These are phyloP conservation scores for Galerina sulciceps DNA, from an alignment of 768 basidiomycete genomes.

Conservation along the genomic window DNA sequence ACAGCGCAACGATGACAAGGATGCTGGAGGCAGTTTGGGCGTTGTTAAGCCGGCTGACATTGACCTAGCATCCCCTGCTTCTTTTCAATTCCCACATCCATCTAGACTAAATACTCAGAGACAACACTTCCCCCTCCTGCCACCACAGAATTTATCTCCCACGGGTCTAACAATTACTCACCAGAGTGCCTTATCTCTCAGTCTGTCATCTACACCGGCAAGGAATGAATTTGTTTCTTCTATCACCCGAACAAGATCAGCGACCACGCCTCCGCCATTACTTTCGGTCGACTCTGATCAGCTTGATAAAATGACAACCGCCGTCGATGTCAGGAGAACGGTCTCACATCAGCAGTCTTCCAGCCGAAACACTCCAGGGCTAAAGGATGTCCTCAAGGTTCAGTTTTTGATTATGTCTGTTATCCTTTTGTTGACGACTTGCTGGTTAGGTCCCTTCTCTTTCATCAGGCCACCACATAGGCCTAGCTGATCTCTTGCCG, in stretches of 20 bases:
- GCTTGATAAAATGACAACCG: neutral
- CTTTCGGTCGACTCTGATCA: neutral
- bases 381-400: constrained; percentile 80
- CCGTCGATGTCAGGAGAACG: constrained; percentile 9
- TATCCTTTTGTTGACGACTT: neutral
- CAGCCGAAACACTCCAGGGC: constrained; percentile 51
- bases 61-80: constrained; percentile 38
- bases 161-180: constrained; percentile 36
- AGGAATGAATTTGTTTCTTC: constrained; percentile 32
- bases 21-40: constrained; percentile 11
- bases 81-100: constrained; percentile 45
- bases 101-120: constrained; percentile 2
- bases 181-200: constrained; percentile 62
- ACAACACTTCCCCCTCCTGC: neutral
- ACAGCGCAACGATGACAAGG: constrained; percentile 23
- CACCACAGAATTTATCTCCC: neutral
- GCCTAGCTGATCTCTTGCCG: constrained; percentile 70
- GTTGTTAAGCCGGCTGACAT: constrained; percentile 16
- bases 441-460: constrained; percentile 60
- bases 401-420: neutral
- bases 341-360: neutral
- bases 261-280: constrained; percentile 42
- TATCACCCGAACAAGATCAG: constrained; percentile 44
- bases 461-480: constrained; percentile 71
- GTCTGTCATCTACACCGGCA: constrained; percentile 38